Evolutionary conservation across 129 eudicot genomes (phyloP).

Genomic region (Mikania micrantha): DNA sequence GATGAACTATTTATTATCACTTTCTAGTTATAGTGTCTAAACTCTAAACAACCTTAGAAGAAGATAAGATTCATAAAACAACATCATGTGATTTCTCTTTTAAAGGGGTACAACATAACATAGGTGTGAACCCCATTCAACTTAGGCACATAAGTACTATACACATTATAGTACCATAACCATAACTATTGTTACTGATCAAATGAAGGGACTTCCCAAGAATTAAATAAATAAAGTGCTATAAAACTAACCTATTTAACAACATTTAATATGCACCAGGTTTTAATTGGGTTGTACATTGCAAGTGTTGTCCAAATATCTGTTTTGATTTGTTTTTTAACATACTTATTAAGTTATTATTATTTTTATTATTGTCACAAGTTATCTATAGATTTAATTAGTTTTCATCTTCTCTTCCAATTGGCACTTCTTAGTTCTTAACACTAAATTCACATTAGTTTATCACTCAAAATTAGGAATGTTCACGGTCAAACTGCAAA

Average conservation of each 20-base stretch:
- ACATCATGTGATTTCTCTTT: neutral
- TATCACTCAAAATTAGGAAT: neutral
- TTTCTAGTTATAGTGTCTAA: neutral
- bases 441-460: neutral
- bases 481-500: too few relatives aligned
- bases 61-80: neutral
- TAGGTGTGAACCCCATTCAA: slow-evolving; percentile 8
- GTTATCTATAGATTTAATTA: neutral
- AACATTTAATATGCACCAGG: neutral
- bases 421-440: too few relatives aligned
- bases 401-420: neutral
- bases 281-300: neutral
- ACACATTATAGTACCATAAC: neutral
- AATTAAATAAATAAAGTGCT: neutral
- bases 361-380: neutral
- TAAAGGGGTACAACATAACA: neutral
- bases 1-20: neutral
- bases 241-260: neutral
- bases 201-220: neutral
- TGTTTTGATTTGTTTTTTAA: neutral
- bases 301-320: neutral
- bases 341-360: too few relatives aligned
- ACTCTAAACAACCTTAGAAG: neutral
- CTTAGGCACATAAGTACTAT: neutral
- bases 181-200: slow-evolving; percentile 4